These are phyloP conservation scores for Nigrograna mackinnonii DNA, from an alignment of 2,329 filamentous ascomycete species.

Conservation along the genomic window DNA sequence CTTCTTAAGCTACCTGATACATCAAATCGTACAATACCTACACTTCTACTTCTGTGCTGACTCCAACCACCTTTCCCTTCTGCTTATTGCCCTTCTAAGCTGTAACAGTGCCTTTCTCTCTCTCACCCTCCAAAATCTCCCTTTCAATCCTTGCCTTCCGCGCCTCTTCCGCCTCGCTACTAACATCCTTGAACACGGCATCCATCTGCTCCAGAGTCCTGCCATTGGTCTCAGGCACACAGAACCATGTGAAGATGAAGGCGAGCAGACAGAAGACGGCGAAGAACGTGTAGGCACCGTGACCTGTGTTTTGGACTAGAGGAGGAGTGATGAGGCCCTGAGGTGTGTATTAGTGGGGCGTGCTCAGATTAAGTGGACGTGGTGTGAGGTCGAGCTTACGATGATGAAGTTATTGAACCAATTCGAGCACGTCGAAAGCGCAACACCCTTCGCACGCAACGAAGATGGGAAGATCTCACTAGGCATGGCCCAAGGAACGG, in stretches of 20 bases:
- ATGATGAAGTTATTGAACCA: conserved; percentile 69
- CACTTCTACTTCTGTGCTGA: too few relatives aligned
- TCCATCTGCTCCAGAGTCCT: conserved; percentile 42
- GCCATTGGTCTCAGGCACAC: conserved; percentile 39
- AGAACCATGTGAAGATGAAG: conserved; percentile 38
- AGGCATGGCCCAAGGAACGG: conserved; percentile 52
- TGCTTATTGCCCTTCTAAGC: too few relatives aligned
- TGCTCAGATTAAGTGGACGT: not conserved
- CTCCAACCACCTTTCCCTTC: too few relatives aligned
- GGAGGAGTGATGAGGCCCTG: conserved; percentile 67
- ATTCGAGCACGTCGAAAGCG: conserved; percentile 65
- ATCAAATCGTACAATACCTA: too few relatives aligned
- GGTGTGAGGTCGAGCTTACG: conserved; percentile 15
- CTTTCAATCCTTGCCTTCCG: conserved; percentile 33
- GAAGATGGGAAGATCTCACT: conserved; percentile 67
- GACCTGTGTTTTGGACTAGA: conserved; percentile 61
- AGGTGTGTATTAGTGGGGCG: conserved; percentile 44
- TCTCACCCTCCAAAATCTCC: conserved; percentile 28
- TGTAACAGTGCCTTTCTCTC: conserved; percentile 1
- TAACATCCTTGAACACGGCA: conserved; percentile 39
- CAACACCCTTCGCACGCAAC: conserved; percentile 67
- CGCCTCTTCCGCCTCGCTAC: conserved; percentile 37
- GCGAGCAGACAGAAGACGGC: conserved; percentile 38
- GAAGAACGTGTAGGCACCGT: conserved; percentile 46
- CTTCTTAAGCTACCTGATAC: too few relatives aligned